Evolutionary conservation across 2,329 filamentous ascomycete genomes (phyloP), one percentile per base, ranked within the genome.

Genomic region (Chalaropsis thielavioides): DNA sequence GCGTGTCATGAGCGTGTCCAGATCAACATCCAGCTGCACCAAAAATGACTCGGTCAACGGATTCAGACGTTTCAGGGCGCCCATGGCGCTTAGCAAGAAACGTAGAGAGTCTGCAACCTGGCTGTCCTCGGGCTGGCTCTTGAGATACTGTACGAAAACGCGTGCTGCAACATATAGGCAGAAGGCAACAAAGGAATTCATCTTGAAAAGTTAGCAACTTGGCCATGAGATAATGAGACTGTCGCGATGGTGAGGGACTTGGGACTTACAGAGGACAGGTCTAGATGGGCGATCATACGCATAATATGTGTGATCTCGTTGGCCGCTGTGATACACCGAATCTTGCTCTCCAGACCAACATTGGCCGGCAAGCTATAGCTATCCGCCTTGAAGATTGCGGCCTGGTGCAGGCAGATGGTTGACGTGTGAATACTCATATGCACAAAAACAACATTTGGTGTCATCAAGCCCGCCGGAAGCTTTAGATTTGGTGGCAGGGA

Each of bases 341-440:
- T 84, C 74, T 96, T 96, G 74, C 92, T 96, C 72, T 97, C 92
- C 1, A 88, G 85, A 68, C 89, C 86, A 59, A 96, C 86, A 19
- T 87, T 86, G 0, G 82, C 78, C 0, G 90, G 86, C 67, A 96
- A 77, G 63, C 85, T 83, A 74, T 96, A 88, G 75, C 91, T 94
- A 71, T 97, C 92, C 0, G 92, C 91, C 73, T 96, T 97, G 80
- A 92, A 96, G 22, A 99, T 97, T 31, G 94, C 94, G 1, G 92
- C 94, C 76, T 99, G 94, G 72, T 99, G 94, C n/a, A 99, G 78
- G 73, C 92, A 97, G 64, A 99, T 97, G 1, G 90, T 91, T 0
- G 92, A 95, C 0, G 94, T 96, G 73, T 97, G 92, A 40, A 99
- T 90, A 72, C 89, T 91, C 90, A 99, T 96, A 71, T 97, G 97